These are phyloP conservation scores for Ilex asprella DNA, from an alignment of 257 asterid species.

Conservation along the genomic window DNA sequence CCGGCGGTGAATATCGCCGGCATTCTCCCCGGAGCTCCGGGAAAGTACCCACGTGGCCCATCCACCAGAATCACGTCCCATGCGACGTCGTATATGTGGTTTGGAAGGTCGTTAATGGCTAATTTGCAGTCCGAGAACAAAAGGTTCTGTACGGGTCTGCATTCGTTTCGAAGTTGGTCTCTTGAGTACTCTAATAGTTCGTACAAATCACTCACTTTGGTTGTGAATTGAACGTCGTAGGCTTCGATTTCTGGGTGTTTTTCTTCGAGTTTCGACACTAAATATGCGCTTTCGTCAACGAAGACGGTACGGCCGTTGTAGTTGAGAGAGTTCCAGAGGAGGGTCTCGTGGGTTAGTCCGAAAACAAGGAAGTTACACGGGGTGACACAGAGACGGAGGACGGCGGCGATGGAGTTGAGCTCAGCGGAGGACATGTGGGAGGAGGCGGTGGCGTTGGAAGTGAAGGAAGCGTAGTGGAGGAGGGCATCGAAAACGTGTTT, in stretches of 20 bases:
- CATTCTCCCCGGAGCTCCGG: slow-evolving; percentile 70
- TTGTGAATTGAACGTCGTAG: slow-evolving; percentile 65
- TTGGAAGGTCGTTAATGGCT: slow-evolving; percentile 76
- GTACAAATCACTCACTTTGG: slow-evolving; percentile 56
- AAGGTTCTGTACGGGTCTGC: slow-evolving; percentile 78
- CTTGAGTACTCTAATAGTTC: slow-evolving; percentile 43
- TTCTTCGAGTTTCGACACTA: slow-evolving; percentile 44
- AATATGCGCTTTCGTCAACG: slow-evolving; percentile 53
- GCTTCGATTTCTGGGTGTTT: slow-evolving; percentile 60
- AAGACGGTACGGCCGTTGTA: slow-evolving; percentile 73
- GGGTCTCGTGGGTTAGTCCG: slow-evolving; percentile 71
- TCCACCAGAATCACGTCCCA: slow-evolving; percentile 78
- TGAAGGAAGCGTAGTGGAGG: slow-evolving; percentile 61
- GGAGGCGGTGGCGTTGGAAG: slow-evolving; percentile 19
- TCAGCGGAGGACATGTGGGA: slow-evolving; percentile 51
- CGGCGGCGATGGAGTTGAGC: slow-evolving; percentile 39
- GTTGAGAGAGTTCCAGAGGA: slow-evolving; percentile 72
- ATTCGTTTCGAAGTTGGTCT: slow-evolving; percentile 33
- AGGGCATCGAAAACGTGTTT: slow-evolving; percentile 48
- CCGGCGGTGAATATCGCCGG: slow-evolving; percentile 70
- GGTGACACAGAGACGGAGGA: slow-evolving; percentile 52
- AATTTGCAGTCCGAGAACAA: slow-evolving; percentile 72
- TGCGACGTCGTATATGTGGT: slow-evolving; percentile 75
- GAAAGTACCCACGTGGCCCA: slow-evolving; percentile 61
- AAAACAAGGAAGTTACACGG: slow-evolving; percentile 77